Conservation (phyloP, 768 basidiomycete genomes). For the Tremella mesenterica region DNA sequence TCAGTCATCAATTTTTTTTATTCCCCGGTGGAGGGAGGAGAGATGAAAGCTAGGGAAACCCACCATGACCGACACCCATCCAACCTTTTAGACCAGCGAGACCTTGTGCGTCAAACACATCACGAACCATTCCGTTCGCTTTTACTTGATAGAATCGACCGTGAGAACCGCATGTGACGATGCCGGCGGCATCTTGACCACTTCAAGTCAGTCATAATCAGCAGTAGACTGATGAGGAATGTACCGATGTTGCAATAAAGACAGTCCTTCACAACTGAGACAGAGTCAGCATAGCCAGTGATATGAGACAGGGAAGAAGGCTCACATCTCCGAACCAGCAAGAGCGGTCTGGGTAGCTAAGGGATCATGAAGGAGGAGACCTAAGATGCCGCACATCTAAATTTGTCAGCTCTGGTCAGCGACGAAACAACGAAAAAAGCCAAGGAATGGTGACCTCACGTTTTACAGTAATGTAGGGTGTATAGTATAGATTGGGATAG, state of each 20-base stretch:
- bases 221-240: not conserved
- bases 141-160: slow-evolving; percentile 97
- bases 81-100: slow-evolving; percentile 72
- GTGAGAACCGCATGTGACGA: slow-evolving; percentile 89
- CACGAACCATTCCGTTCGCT: slow-evolving; percentile 97
- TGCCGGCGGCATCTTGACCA: slow-evolving; percentile 95
- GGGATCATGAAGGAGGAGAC: slow-evolving; percentile 69
- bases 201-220: slow-evolving; percentile 36
- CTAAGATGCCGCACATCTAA: slow-evolving; percentile 85
- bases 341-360: slow-evolving; percentile 51
- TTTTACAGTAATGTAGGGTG: too few relatives aligned
- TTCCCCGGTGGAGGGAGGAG: not conserved
- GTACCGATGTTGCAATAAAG: slow-evolving; percentile 76
- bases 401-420: not conserved
- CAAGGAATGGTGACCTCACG: too few relatives aligned
- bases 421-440: too few relatives aligned
- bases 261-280: slow-evolving; percentile 65
- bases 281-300: not conserved
- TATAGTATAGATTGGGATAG: too few relatives aligned
- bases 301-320: not conserved
- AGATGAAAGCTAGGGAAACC: slow-evolving; percentile 27
- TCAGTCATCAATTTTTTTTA: not conserved
- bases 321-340: slow-evolving; percentile 71
- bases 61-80: slow-evolving; percentile 98
- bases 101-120: slow-evolving; percentile 78